A percentile compares a stretch with the other conserved stretches of the same genome.
Conservation (phyloP, 495 filamentous ascomycete species). For the Penicillium canariense region DNA sequence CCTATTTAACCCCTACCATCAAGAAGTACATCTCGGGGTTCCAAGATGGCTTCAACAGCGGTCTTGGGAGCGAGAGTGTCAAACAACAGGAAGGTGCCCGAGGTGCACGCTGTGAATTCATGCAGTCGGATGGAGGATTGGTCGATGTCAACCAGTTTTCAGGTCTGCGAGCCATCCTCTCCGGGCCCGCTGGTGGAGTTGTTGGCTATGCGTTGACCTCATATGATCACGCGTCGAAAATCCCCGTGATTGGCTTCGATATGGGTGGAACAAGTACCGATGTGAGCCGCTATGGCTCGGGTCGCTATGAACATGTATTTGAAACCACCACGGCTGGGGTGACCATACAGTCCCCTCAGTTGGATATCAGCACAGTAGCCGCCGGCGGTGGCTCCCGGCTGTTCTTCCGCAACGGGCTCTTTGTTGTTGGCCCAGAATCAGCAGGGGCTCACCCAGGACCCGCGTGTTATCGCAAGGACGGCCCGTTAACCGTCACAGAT, state of each 20-base stretch:
- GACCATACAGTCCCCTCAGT: slow-evolving; percentile 86
- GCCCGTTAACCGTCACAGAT: slow-evolving; percentile 87
- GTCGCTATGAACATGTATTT: slow-evolving; percentile 89
- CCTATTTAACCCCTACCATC: slow-evolving; percentile 88
- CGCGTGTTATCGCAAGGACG: slow-evolving; percentile 88
- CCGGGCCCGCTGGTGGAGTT: slow-evolving; percentile 61
- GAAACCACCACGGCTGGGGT: slow-evolving; percentile 93
- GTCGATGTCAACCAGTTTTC: slow-evolving; percentile 47
- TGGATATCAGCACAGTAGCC: slow-evolving; percentile 95
- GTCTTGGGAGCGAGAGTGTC: slow-evolving; percentile 29
- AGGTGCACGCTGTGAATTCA: slow-evolving; percentile 49
- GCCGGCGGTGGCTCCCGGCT: slow-evolving; percentile 86
- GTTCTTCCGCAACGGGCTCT: slow-evolving; percentile 82
- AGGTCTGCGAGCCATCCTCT: slow-evolving; percentile 52
- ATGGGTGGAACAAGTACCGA: slow-evolving; percentile 94
- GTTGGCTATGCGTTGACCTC: slow-evolving; percentile 89
- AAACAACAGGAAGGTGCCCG: slow-evolving; percentile 30
- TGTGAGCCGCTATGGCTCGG: slow-evolving; percentile 69
- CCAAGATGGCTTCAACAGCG: slow-evolving; percentile 56
- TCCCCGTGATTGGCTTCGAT: slow-evolving; percentile 89
- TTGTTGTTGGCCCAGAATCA: slow-evolving; percentile 89
- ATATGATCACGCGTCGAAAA: slow-evolving; percentile 75
- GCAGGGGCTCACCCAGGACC: slow-evolving; percentile 87
- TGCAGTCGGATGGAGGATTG: slow-evolving; percentile 51
- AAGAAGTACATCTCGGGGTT: slow-evolving; percentile 86